These are phyloP conservation scores for Metschnikowia gruessii DNA, from an alignment of 805 yeast species.

Conservation along the genomic window DNA sequence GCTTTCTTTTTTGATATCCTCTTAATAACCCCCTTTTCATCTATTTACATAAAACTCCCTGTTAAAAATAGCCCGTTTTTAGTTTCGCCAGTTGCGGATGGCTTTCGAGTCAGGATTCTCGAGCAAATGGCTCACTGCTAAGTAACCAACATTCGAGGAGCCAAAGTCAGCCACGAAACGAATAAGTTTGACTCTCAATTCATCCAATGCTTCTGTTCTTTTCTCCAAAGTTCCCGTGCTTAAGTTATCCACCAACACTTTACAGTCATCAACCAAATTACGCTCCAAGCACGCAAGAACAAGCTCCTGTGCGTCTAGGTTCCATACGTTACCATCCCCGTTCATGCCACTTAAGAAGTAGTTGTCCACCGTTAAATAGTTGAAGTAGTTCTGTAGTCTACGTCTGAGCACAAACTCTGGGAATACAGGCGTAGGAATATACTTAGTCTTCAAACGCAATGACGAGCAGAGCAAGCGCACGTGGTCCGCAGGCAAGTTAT, in stretches of 20 bases:
- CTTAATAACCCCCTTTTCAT: no score
- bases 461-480: slow-evolving; percentile 35
- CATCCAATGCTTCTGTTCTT: slow-evolving; percentile 21
- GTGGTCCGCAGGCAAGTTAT: slow-evolving; percentile 40
- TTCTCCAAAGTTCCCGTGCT: slow-evolving; percentile 15
- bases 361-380: slow-evolving; percentile 52
- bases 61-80: no score
- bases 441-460: slow-evolving; percentile 39
- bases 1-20: no score
- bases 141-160: slow-evolving; percentile 37
- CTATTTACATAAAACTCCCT: no score
- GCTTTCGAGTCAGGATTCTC: slow-evolving; percentile 7
- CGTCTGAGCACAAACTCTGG: slow-evolving; percentile 37
- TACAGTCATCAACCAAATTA: slow-evolving; percentile 40
- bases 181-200: slow-evolving; percentile 37
- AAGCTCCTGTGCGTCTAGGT: slow-evolving; percentile 48
- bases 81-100: slow-evolving; percentile 7
- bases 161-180: slow-evolving; percentile 41
- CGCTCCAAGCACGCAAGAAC: slow-evolving; percentile 54
- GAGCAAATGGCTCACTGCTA: slow-evolving; percentile 29
- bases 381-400: slow-evolving; percentile 38
- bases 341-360: slow-evolving; percentile 40
- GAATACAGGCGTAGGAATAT: slow-evolving; percentile 38
- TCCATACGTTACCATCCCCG: slow-evolving; percentile 43
- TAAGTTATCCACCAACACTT: slow-evolving; percentile 25